Percentiles rank a stretch among this genome's conserved stretches.
Evolutionary conservation across 2,329 filamentous ascomycete genomes (phyloP).

Genomic region (Fusarium verticillioides): DNA sequence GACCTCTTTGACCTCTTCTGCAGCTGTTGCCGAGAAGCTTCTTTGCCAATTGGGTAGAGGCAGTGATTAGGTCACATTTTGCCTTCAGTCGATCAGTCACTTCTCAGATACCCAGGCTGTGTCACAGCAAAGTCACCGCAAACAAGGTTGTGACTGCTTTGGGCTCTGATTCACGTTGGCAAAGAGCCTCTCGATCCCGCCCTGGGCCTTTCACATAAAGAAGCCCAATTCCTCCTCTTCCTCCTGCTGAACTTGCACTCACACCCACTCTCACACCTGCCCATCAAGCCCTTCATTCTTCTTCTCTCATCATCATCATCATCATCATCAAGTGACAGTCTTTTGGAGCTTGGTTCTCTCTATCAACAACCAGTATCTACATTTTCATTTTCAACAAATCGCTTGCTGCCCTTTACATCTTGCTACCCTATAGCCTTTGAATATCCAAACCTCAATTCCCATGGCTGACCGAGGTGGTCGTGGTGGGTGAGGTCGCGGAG

Average conservation of each 20-base stretch:
- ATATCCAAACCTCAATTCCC: background rate
- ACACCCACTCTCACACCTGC: background rate
- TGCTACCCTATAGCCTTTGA: background rate
- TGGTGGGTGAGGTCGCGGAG: constrained; percentile 39
- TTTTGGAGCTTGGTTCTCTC: background rate
- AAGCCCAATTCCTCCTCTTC: background rate
- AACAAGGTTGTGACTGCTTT: background rate
- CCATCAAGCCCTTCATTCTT: background rate
- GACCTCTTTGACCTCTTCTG: background rate
- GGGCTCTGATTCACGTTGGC: constrained; percentile 4
- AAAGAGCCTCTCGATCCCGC: background rate
- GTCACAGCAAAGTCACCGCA: constrained; percentile 1
- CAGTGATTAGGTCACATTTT: background rate
- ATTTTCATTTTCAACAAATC: background rate
- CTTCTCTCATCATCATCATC: too few relatives aligned
- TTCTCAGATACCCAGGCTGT: background rate
- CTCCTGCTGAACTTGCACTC: background rate
- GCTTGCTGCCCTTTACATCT: background rate
- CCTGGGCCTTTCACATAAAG: constrained; percentile 7
- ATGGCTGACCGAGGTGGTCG: constrained; percentile 45
- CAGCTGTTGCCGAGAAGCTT: background rate
- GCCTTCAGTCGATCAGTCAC: background rate
- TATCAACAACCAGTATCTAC: background rate
- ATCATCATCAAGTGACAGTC: background rate
- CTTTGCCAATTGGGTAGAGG: background rate